Conservation (phyloP, 495 filamentous ascomycete genomes). For the Articulospora tetracladia region DNA sequence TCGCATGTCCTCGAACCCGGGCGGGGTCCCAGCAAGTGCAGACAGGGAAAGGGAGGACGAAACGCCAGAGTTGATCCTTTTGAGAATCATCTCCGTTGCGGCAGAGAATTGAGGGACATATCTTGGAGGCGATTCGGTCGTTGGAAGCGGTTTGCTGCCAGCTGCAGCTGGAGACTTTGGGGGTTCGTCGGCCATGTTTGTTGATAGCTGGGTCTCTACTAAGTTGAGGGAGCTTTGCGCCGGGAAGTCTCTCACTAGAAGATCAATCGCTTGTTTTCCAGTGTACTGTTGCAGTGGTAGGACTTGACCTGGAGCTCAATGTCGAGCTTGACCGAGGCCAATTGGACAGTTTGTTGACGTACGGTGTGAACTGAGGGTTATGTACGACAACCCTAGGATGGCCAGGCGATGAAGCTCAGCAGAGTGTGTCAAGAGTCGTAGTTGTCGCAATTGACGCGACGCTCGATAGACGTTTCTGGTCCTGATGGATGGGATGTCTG, state of each 20-base stretch:
- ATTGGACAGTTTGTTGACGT: conserved; percentile 1
- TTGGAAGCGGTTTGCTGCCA: conserved; percentile 11
- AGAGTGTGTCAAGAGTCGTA: background rate
- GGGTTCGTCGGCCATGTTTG: conserved; percentile 12
- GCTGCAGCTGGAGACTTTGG: conserved; percentile 10
- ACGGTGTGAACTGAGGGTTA: background rate
- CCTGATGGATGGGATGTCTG: background rate
- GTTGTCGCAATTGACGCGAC: background rate
- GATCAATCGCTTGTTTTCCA: background rate
- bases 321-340: conserved; percentile 8
- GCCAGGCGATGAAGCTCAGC: conserved; percentile 4
- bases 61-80: conserved; percentile 36
- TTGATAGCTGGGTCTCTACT: background rate
- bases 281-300: background rate
- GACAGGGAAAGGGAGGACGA: conserved; percentile 22
- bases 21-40: conserved; percentile 29
- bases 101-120: conserved; percentile 47
- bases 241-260: background rate
- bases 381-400: background rate
- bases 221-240: conserved; percentile 14
- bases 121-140: conserved; percentile 22
- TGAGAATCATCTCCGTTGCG: conserved; percentile 54
- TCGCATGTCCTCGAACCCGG: conserved; percentile 44
- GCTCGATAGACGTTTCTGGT: background rate
- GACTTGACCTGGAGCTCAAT: background rate